phyloP scores from a whole-genome alignment of 129 eudicot genomes.

The Dittrichia graveolens region DNA sequence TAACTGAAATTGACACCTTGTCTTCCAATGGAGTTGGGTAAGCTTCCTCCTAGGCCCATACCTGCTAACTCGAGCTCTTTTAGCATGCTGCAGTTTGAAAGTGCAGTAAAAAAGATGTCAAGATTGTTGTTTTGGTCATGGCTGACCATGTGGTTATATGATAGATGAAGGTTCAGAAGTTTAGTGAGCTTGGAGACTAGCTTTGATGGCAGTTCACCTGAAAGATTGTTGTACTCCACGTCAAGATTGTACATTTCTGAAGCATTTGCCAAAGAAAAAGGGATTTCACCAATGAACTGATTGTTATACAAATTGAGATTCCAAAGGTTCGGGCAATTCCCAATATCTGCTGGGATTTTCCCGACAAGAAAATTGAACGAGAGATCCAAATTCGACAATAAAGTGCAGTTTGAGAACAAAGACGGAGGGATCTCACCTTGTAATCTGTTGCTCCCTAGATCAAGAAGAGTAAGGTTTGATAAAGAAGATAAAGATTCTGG shows the following conservation, averaged over 20 bases:
- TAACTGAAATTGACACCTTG: constrained; percentile 13
- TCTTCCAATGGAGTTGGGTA: constrained; percentile 48
- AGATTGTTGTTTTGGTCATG: constrained; percentile 57
- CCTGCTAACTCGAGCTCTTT: constrained; percentile 61
- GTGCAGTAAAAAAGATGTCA: constrained; percentile 45
- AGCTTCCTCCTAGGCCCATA: constrained; percentile 46
- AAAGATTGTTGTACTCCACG: constrained; percentile 48
- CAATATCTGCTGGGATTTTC: constrained; percentile 54
- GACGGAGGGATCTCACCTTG: constrained; percentile 49
- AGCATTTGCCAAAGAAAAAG: constrained; percentile 49
- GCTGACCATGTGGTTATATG: constrained; percentile 50
- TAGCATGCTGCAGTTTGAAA: constrained; percentile 43
- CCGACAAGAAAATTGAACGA: constrained; percentile 43
- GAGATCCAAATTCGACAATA: constrained; percentile 48
- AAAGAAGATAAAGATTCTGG: constrained; percentile 46
- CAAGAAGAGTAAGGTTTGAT: constrained; percentile 41
- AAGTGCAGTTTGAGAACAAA: constrained; percentile 61
- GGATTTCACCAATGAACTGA: constrained; percentile 58
- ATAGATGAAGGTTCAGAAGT: constrained; percentile 45
- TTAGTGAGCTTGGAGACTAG: constrained; percentile 38
- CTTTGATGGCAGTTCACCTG: constrained; percentile 59
- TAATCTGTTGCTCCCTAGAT: constrained; percentile 38
- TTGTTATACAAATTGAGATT: constrained; percentile 55
- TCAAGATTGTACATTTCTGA: constrained; percentile 45
- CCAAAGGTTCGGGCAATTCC: constrained; percentile 47